phyloP scores from a whole-genome alignment of 2,329 filamentous ascomycete species.

The Alternaria angustiovoidea region DNA sequence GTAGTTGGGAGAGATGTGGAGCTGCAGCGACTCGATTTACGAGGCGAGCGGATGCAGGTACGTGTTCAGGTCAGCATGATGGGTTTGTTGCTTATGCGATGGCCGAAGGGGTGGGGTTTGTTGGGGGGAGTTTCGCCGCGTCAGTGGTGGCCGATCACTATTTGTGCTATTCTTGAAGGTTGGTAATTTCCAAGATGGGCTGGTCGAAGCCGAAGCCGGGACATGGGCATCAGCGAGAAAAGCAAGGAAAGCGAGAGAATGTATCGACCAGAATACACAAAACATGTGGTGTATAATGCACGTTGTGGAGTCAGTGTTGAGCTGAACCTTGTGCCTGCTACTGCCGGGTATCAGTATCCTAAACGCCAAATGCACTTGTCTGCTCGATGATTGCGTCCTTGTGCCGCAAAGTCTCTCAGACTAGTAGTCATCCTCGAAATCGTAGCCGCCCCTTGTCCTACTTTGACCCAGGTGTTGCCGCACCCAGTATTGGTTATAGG shows the following conservation, averaged over 20 bases:
- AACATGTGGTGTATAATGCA: not conserved
- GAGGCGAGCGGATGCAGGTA: not conserved
- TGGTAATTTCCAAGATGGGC: not conserved
- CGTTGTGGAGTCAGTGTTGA: not conserved
- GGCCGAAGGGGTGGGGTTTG: not conserved
- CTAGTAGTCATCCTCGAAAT: constrained; percentile 5
- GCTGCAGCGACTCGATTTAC: not conserved
- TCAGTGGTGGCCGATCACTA: not conserved
- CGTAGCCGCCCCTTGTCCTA: constrained; percentile 6
- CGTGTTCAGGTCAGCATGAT: not conserved
- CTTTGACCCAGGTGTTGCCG: constrained; percentile 19
- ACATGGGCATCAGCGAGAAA: not conserved
- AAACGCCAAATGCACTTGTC: constrained; percentile 2
- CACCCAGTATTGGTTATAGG: constrained; percentile 40
- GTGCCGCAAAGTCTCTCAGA: not conserved
- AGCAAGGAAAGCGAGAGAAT: not conserved
- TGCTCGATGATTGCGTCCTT: not conserved
- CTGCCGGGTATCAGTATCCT: constrained; percentile 1
- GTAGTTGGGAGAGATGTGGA: not conserved
- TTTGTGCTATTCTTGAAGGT: not conserved
- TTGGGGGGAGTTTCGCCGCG: not conserved
- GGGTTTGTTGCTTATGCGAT: not conserved
- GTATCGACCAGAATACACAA: not conserved
- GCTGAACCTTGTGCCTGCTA: not conserved
- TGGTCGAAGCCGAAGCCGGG: not conserved